Evolutionary conservation across 495 filamentous ascomycete genomes (phyloP).

Genomic region (Collariella sp.): DNA sequence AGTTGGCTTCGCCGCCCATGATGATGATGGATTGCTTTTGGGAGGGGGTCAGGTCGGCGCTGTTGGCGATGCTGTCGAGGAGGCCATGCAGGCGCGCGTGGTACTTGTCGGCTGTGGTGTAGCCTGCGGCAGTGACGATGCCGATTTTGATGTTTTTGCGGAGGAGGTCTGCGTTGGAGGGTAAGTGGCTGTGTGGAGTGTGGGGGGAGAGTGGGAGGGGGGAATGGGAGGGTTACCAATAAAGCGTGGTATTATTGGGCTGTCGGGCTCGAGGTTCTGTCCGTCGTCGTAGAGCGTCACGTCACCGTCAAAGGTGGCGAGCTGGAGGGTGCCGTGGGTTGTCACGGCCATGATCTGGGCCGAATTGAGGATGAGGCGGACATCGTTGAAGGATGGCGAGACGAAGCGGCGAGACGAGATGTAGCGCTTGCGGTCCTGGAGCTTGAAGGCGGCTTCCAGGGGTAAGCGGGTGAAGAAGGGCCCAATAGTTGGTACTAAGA

Average conservation of each 20-base stretch:
- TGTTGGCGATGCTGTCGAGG: slow-evolving; percentile 68
- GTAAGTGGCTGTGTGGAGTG: background rate
- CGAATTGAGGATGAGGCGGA: slow-evolving; percentile 86
- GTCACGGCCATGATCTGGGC: slow-evolving; percentile 85
- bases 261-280: slow-evolving; percentile 59
- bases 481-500: slow-evolving; percentile 82
- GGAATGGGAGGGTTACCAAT: slow-evolving; percentile 34
- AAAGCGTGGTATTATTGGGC: slow-evolving; percentile 71
- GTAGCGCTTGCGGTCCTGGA: slow-evolving; percentile 72
- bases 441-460: slow-evolving; percentile 81
- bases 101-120: slow-evolving; percentile 78
- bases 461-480: slow-evolving; percentile 83
- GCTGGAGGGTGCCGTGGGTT: slow-evolving; percentile 55
- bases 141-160: slow-evolving; percentile 64
- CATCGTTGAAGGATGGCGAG: slow-evolving; percentile 94
- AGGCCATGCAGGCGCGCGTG: slow-evolving; percentile 77
- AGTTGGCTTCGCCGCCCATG: slow-evolving; percentile 81
- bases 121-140: slow-evolving; percentile 95
- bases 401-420: slow-evolving; percentile 93
- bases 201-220: background rate
- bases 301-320: slow-evolving; percentile 95
- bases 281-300: slow-evolving; percentile 96
- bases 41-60: slow-evolving; percentile 44
- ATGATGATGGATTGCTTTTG: slow-evolving; percentile 75
- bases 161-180: slow-evolving; percentile 36